Conservation (phyloP, 352 stramenopile species). For the Sclerospora graminicola region DNA sequence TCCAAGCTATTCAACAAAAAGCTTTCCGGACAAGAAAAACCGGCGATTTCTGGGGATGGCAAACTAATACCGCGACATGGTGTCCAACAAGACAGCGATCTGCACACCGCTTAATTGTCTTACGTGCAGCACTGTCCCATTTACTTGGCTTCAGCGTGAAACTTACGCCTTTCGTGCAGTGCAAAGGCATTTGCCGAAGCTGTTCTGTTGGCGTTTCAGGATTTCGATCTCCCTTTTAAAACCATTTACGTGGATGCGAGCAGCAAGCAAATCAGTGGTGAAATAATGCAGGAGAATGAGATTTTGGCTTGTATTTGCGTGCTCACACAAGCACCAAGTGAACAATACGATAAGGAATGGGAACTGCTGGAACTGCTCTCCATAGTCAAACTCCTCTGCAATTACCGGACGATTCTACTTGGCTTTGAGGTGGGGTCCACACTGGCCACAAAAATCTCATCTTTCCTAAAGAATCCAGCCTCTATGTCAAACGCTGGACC, state of each 20-base stretch:
- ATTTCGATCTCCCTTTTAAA: not conserved
- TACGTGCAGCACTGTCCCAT: not conserved
- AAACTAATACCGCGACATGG: slow-evolving; percentile 4
- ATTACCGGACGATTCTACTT: slow-evolving; percentile 4
- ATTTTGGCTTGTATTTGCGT: not conserved
- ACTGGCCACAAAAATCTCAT: slow-evolving; percentile 2
- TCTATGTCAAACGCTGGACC: slow-evolving; percentile 1
- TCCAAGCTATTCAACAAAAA: slow-evolving; percentile 4
- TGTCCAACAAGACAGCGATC: slow-evolving; percentile 1
- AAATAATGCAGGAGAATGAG: not conserved
- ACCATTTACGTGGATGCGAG: slow-evolving; percentile 1
- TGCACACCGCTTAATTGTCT: not conserved
- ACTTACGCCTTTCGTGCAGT: not conserved
- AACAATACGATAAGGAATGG: slow-evolving; percentile 6
- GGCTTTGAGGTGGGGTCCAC: not conserved
- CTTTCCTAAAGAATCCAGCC: not conserved
- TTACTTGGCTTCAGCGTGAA: slow-evolving; percentile 1
- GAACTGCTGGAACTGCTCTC: not conserved
- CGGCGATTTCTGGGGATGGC: slow-evolving; percentile 1
- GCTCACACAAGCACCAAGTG: not conserved
- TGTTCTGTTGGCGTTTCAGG: slow-evolving; percentile 1
- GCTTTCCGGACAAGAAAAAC: slow-evolving; percentile 1
- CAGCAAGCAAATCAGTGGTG: not conserved
- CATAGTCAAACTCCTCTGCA: not conserved
- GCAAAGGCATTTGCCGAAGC: not conserved